Conservation (phyloP, 257 asterid genomes). For the Eustoma russellianum region DNA sequence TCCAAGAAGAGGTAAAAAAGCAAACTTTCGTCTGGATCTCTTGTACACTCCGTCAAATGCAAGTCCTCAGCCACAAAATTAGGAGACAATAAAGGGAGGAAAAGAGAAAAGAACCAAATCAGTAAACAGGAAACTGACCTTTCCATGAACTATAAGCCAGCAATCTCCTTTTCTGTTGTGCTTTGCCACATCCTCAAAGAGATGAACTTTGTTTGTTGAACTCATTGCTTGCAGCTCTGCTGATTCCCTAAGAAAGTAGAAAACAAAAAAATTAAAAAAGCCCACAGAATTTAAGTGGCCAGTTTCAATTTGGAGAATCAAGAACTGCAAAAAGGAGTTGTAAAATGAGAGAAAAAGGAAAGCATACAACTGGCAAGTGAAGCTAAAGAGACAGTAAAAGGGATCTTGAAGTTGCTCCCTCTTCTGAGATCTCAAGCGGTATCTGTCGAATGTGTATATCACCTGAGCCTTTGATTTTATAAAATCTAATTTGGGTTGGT, state of each 20-base stretch:
- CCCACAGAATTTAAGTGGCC: not conserved
- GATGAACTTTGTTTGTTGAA: constrained; percentile 18
- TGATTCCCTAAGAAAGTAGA: not conserved
- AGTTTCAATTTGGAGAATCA: not conserved
- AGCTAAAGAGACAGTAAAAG: too few relatives aligned
- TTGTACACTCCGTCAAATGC: not conserved
- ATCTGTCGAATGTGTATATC: too few relatives aligned
- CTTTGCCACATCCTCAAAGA: constrained; percentile 36
- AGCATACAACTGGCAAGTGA: too few relatives aligned
- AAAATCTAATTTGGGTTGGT: too few relatives aligned
- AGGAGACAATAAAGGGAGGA: not conserved
- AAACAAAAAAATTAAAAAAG: not conserved
- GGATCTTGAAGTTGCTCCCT: too few relatives aligned
- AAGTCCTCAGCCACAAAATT: not conserved
- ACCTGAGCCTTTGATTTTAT: too few relatives aligned
- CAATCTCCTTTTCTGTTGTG: constrained; percentile 49
- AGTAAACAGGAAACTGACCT: constrained; percentile 22
- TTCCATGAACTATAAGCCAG: constrained; percentile 58
- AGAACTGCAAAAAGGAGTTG: not conserved
- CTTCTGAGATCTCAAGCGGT: too few relatives aligned
- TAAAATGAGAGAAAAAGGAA: not conserved
- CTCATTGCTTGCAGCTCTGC: constrained; percentile 23
- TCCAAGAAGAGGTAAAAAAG: not conserved
- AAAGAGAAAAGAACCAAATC: not conserved
- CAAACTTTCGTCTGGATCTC: constrained; percentile 3